Percentiles rank a stretch among this genome's conserved stretches.
These are phyloP conservation scores for Termitomyces sp. DNA, from an alignment of 768 basidiomycete genomes.

Conservation along the genomic window DNA sequence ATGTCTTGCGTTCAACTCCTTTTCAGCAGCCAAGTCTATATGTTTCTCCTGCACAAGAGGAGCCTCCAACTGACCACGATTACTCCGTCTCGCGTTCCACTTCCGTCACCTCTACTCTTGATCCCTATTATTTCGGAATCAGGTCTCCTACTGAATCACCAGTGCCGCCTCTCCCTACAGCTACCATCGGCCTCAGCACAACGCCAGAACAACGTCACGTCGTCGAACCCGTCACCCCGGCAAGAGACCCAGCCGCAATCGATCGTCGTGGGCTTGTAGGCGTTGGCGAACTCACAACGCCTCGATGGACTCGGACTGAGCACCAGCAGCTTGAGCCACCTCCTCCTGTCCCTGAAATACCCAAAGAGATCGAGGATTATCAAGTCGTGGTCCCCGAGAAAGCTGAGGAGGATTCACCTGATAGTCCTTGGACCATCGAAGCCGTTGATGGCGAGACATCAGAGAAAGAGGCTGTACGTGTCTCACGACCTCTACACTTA, in stretches of 20 bases:
- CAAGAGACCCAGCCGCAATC: conserved; percentile 69
- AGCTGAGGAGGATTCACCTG: conserved; percentile 51
- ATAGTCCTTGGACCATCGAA: conserved; percentile 88
- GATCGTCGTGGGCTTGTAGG: conserved; percentile 88
- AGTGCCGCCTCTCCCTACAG: conserved; percentile 42
- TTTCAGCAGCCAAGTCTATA: conserved; percentile 18
- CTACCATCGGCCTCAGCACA: conserved; percentile 32
- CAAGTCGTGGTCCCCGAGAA: conserved; percentile 35
- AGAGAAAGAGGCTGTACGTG: conserved; percentile 60
- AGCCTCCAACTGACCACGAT: conserved; percentile 38
- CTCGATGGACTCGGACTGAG: conserved; percentile 73
- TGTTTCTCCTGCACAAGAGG: conserved; percentile 36
- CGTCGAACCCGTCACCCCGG: conserved; percentile 63
- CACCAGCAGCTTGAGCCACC: conserved; percentile 29
- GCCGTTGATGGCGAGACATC: conserved; percentile 77
- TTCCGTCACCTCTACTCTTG: conserved; percentile 76
- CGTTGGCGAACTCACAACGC: conserved; percentile 95
- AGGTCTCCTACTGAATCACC: conserved; percentile 68
- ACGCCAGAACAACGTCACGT: conserved; percentile 56
- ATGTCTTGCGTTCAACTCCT: conserved; percentile 12
- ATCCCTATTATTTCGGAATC: conserved; percentile 84
- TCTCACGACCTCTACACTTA: conserved; percentile 1
- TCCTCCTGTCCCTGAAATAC: conserved; percentile 19
- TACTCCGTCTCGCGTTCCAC: conserved; percentile 53
- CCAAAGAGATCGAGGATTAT: conserved; percentile 31